Base-by-base conservation (phyloP, 768 basidiomycete genomes). In the Scleroderma bovista region DNA sequence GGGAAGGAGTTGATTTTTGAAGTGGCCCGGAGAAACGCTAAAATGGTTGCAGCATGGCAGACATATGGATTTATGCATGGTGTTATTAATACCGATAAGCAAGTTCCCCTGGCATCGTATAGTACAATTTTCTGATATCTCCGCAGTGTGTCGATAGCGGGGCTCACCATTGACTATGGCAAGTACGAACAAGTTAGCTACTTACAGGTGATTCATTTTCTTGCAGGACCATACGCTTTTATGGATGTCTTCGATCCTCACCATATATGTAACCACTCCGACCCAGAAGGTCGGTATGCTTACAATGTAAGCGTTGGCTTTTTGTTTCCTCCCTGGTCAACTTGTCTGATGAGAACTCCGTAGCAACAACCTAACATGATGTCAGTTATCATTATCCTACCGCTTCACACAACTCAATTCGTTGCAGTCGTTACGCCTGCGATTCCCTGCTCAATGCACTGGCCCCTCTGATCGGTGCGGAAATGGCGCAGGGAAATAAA, bases 61-160 rank as follows among this genome's bases (percentile, higher is more conserved):
- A 91, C 81, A 7, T 88, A 87, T 65, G 92, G 92, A 1, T 93
- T 89, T 64, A 91, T 93, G 91, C 90, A 93, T 61, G 93, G 92
- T 0, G 95, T 99, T 33, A 92, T 99, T 58, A 98, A 98, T 62
- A 95, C 94, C 2, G 95, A 97, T 72, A 96, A 95, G 88, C 87
- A 56, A 51, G 77, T 61, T n/a, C 2, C 22, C 23, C 48, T 26
- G 36, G 26, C 13, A 13, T 42, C 23, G 10, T 10, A 11, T 40
- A 16, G 13, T 26, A 8, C 13, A 1, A 29, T 46, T 49, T 34
- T 22, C 38, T 63, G 29, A 64, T 48, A 12, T 38, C 32, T 39
- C 32, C 15, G n/a, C 54, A 88, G 86, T 48, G 79, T 88, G 19
- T 88, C 86, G 3, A 72, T 90, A 16, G 67, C 87, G 26, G 87